Base-by-base conservation (phyloP, 306 rosid genomes). In the Pachyrhizus erosus region DNA sequence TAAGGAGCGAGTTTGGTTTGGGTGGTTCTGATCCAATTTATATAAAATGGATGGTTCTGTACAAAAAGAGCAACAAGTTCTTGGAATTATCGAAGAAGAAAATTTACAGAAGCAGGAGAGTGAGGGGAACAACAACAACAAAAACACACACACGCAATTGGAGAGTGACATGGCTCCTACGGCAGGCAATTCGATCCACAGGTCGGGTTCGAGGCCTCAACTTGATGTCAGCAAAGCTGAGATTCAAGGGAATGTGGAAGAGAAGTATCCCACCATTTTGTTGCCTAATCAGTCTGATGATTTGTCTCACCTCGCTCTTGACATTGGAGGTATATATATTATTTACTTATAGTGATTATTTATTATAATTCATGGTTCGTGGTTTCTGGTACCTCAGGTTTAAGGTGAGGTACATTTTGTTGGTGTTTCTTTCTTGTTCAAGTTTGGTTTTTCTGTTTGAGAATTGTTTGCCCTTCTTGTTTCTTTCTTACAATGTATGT, bases 211-310 rank as follows among this genome's bases (percentile, higher is more conserved):
- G 39, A 76, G 99, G 86, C 99, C 98, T 4, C 99, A 90, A 80
- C 91, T 96, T 54, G 99, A 96, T 87, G 94, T 93, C 5, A 96
- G 98, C 87, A 96, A 96, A 81, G 99, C 99, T 60, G 97, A 93
- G 73, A 93, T 96, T 84, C 89, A 92, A 81, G 93, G 92, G 0
- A 92, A 89, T 86, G 89, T 87, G 21, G 98, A 91, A 86, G 98
- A 90, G 89, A 93, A 88, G 79, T 88, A 94, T 83, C 99, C 98
- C 17, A 90, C 97, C 11, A 96, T 96, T 70, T 87, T 96, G 80
- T 81, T 93, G 88, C 99, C 99, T 21, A 96, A 96, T 76, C 99
- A 96, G 83, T 93, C 99, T 74, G 98, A 96, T 88, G 97, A 96
- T 80, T 76, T 96, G 27, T 92, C 94, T 82, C 99, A 93, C 75